A percentile compares a stretch with the other conserved stretches of the same genome.
phyloP scores from a whole-genome alignment of 2,329 filamentous ascomycete genomes.

The Cryoendolithus antarcticus region DNA sequence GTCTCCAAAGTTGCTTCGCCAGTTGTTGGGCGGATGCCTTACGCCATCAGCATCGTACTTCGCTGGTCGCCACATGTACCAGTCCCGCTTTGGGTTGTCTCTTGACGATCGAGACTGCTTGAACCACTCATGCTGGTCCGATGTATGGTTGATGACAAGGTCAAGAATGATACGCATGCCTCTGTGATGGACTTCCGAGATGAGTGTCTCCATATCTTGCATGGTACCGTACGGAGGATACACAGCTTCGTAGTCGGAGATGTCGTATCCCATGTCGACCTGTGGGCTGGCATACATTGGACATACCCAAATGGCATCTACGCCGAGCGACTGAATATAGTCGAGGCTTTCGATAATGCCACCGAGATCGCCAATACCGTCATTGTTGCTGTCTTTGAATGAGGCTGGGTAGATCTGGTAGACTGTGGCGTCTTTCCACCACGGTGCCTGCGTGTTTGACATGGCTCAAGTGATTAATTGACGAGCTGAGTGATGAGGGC shows the following conservation, averaged over 20 bases:
- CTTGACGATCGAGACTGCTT: slow-evolving; percentile 50
- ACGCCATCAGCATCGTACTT: slow-evolving; percentile 37
- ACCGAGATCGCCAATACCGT: slow-evolving; percentile 47
- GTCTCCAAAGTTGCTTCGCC: slow-evolving; percentile 47
- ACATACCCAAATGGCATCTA: slow-evolving; percentile 53
- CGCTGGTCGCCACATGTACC: slow-evolving; percentile 25
- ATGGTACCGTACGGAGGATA: slow-evolving; percentile 53
- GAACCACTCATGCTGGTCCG: slow-evolving; percentile 58
- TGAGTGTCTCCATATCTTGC: slow-evolving; percentile 49
- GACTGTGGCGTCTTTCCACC: slow-evolving; percentile 35
- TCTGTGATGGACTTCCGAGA: slow-evolving; percentile 44
- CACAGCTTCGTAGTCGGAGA: slow-evolving; percentile 52
- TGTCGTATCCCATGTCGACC: slow-evolving; percentile 57
- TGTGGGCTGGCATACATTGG: slow-evolving; percentile 53
- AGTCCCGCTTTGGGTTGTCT: slow-evolving; percentile 53
- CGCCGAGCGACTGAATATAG: slow-evolving; percentile 46
- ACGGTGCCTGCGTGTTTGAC: slow-evolving; percentile 8
- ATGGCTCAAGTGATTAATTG: too few relatives aligned
- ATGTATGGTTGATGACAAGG: slow-evolving; percentile 65
- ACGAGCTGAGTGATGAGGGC: too few relatives aligned
- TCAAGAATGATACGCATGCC: slow-evolving; percentile 61
- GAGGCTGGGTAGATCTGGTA: slow-evolving; percentile 32
- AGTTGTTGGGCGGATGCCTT: slow-evolving; percentile 63
- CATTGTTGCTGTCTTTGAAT: slow-evolving; percentile 39
- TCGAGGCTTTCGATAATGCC: slow-evolving; percentile 49